Evolutionary conservation across 371 early-diverging fungal species (phyloP), one percentile per base, ranked within the genome.

Genomic region (Massospora cicadina): DNA sequence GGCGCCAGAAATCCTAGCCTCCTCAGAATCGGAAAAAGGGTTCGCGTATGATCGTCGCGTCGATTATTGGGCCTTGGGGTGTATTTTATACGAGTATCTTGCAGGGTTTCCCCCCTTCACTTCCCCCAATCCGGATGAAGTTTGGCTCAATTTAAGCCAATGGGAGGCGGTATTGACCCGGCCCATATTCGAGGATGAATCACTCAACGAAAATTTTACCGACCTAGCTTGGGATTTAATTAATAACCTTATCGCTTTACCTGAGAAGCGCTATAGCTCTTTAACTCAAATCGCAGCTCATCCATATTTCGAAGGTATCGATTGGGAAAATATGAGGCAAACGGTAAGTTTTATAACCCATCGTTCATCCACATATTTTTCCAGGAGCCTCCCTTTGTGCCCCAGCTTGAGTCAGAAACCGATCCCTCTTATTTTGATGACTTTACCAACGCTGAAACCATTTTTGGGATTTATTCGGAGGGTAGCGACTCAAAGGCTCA

Each of bases 1-100:
- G 71, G 85, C 86, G 0, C 87, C 87, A 0, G 91, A 90, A 70
- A 78, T 87, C 30, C 73, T 79, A 53, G 72, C 70, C 12, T 77
- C 77, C 12, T 71, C 69, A 3, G 86, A 85, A 56, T 83, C 85
- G 68, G 81, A 79, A 58, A 76, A 75, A 30, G 72, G 71, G n/a
- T 81, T 77, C 66, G 21, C 60, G 23, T 93, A 94, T 70, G 89
- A 84, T 66, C 79, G 80, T 32, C 74, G 74, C 0, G 88, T 86
- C 1, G 96, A 94, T 67, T 88, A 86, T 65, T 94, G 95, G 95
- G 79, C 86, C 26, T 70, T 93, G 33, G 95, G 95, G 0, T 88
- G 90, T 69, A 90, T 95, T 54, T 67, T 95, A 33, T 94, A 89
- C 77, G 95, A 95, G 76, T 83, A 82, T 65, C 74, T 85, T 54